Conservation (phyloP, 306 rosid genomes). For the Herpetospermum pedunculosum region DNA sequence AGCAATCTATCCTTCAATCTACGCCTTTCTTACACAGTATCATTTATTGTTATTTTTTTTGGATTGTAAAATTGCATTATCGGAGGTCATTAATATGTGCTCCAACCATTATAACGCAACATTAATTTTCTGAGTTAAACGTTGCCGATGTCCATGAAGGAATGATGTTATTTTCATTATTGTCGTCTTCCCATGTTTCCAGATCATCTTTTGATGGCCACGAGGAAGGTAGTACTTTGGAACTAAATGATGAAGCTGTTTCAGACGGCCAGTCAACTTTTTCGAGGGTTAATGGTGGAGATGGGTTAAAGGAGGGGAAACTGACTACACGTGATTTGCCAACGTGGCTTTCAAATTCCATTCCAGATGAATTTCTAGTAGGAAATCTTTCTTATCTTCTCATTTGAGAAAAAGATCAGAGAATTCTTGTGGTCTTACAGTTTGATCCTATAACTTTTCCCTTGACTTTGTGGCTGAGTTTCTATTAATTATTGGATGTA, state of each 20-base stretch:
- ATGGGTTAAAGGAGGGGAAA: conserved; percentile 40
- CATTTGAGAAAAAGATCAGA: neutral
- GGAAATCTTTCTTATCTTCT: conserved; percentile 11
- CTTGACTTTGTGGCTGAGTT: conserved; percentile 20
- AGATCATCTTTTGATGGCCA: conserved; percentile 75
- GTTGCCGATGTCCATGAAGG: neutral
- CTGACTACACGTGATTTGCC: conserved; percentile 57
- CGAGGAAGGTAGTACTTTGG: conserved; percentile 56
- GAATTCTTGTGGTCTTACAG: neutral
- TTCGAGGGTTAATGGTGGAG: conserved; percentile 44
- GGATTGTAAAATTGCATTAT: neutral
- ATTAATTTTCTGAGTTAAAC: neutral
- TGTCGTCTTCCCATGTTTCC: conserved; percentile 15
- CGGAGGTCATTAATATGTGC: neutral
- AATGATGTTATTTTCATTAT: neutral
- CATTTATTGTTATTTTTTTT: neutral
- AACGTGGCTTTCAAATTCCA: conserved; percentile 80
- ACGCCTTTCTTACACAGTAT: neutral
- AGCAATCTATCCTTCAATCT: neutral
- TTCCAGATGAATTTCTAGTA: conserved; percentile 99
- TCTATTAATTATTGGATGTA: conserved; percentile 26
- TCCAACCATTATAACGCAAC: neutral
- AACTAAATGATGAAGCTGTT: conserved; percentile 44
- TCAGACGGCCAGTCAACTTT: conserved; percentile 40
- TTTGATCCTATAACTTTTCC: conserved; percentile 6